A percentile compares a stretch with the other conserved stretches of the same genome.
Evolutionary conservation across 192 early-diverging fungal species (phyloP).

Genomic region (Coemansia sp.): DNA sequence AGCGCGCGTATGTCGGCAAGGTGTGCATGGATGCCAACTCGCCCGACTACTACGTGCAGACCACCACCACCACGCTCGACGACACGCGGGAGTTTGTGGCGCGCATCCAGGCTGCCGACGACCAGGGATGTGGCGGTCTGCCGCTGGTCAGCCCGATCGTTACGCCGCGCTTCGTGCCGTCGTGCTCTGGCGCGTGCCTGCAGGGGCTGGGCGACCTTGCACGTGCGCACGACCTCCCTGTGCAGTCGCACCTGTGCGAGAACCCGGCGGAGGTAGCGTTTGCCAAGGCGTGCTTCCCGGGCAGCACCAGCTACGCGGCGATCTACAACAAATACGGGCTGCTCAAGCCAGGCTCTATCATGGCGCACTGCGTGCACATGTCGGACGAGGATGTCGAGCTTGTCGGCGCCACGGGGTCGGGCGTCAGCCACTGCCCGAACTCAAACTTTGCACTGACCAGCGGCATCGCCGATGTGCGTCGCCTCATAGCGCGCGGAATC

Average conservation of each 20-base stretch:
- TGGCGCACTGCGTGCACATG: conserved; percentile 95
- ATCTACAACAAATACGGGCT: conserved; percentile 78
- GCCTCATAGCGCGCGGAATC: conserved; percentile 67
- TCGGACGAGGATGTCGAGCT: conserved; percentile 68
- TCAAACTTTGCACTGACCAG: conserved; percentile 85
- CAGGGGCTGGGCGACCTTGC: conserved; percentile 70
- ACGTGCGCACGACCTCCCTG: conserved; percentile 67
- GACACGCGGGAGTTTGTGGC: conserved; percentile 69
- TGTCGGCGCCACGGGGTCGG: conserved; percentile 63
- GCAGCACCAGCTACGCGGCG: conserved; percentile 65
- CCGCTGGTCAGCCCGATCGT: conserved; percentile 73
- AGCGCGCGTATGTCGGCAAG: conserved; percentile 92
- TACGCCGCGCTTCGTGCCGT: conserved; percentile 92
- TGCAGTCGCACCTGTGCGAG: conserved; percentile 94
- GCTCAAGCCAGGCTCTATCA: conserved; percentile 71
- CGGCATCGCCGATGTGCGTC: conserved; percentile 79
- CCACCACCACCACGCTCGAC: conserved; percentile 63
- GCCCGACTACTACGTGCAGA: conserved; percentile 76
- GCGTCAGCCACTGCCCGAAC: conserved; percentile 89
- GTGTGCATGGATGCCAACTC: conserved; percentile 95
- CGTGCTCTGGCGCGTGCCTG: conserved; percentile 74
- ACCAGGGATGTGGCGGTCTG: neutral
- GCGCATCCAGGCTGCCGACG: conserved; percentile 56
- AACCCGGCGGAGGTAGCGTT: conserved; percentile 77
- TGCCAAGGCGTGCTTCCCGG: conserved; percentile 73